Evolutionary conservation across 2,329 filamentous ascomycete species (phyloP).

Genomic region (Zarea fungicola): DNA sequence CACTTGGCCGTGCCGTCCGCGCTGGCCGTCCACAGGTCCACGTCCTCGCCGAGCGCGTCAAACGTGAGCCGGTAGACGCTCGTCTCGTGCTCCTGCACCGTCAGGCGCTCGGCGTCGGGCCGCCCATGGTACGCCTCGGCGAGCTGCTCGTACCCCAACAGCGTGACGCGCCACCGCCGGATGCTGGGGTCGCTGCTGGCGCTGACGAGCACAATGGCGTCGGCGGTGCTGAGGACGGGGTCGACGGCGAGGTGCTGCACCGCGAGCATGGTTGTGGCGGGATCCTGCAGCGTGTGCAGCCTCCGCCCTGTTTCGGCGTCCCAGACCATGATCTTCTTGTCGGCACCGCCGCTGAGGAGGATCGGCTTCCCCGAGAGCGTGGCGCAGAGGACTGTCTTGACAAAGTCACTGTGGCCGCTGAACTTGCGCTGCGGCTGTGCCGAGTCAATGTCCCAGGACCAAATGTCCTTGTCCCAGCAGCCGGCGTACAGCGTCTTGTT

Average conservation of each 20-base stretch:
- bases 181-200: slow-evolving; percentile 78
- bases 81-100: slow-evolving; percentile 79
- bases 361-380: slow-evolving; percentile 55
- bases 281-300: slow-evolving; percentile 73
- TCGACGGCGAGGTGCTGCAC: slow-evolving; percentile 77
- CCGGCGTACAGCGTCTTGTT: slow-evolving; percentile 70
- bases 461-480: slow-evolving; percentile 90
- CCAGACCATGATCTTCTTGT: slow-evolving; percentile 81
- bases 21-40: slow-evolving; percentile 87
- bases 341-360: slow-evolving; percentile 70
- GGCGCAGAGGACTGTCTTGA: slow-evolving; percentile 70
- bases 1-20: slow-evolving; percentile 86
- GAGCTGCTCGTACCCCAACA: slow-evolving; percentile 50
- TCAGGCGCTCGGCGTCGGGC: slow-evolving; percentile 39
- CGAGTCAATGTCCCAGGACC: slow-evolving; percentile 70
- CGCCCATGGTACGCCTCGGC: slow-evolving; percentile 38
- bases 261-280: slow-evolving; percentile 64
- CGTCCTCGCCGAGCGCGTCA: slow-evolving; percentile 53
- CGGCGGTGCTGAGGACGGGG: slow-evolving; percentile 48
- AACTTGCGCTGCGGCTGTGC: slow-evolving; percentile 53
- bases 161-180: slow-evolving; percentile 64
- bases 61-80: slow-evolving; percentile 80
- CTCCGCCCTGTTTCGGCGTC: slow-evolving; percentile 62
- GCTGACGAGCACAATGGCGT: slow-evolving; percentile 61
- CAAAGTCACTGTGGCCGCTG: slow-evolving; percentile 81